Conservation (phyloP, 208 protist genomes). For the Acanthamoeba royreba region DNA sequence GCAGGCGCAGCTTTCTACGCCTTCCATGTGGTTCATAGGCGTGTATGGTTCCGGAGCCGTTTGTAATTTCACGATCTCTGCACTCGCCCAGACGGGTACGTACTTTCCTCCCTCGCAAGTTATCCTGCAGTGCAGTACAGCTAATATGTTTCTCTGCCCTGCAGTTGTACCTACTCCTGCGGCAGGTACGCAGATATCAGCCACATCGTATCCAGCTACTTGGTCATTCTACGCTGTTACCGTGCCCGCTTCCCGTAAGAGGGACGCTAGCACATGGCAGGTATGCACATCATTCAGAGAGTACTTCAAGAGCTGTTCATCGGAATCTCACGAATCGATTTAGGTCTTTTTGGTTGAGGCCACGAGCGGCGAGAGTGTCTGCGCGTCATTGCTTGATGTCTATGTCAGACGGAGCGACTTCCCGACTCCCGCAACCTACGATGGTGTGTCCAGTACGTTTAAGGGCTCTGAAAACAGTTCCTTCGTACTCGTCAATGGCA, state of each 20-base stretch:
- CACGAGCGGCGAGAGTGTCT: background rate
- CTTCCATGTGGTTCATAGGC: background rate
- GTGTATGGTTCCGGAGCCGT: background rate
- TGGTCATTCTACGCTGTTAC: background rate
- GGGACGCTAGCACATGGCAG: background rate
- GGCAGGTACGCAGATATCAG: background rate
- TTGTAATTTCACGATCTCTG: background rate
- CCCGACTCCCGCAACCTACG: background rate
- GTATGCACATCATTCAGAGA: background rate
- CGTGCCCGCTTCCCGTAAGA: background rate
- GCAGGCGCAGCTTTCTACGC: background rate
- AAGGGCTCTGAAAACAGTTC: background rate
- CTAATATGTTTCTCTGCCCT: background rate
- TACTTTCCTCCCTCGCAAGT: background rate
- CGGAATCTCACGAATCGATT: too few species aligned
- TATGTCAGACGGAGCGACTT: background rate
- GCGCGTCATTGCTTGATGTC: background rate
- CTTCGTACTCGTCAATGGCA: background rate
- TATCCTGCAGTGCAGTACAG: too few species aligned
- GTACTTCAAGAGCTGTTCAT: too few species aligned
- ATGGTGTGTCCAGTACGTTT: background rate
- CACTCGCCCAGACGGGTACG: background rate
- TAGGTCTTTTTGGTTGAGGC: background rate
- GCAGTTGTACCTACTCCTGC: background rate
- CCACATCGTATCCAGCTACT: background rate